A percentile compares a stretch with the other conserved stretches of the same genome.
These are phyloP conservation scores for Aethionema arabicum DNA, from an alignment of 345 rosid genomes.

Conservation along the genomic window DNA sequence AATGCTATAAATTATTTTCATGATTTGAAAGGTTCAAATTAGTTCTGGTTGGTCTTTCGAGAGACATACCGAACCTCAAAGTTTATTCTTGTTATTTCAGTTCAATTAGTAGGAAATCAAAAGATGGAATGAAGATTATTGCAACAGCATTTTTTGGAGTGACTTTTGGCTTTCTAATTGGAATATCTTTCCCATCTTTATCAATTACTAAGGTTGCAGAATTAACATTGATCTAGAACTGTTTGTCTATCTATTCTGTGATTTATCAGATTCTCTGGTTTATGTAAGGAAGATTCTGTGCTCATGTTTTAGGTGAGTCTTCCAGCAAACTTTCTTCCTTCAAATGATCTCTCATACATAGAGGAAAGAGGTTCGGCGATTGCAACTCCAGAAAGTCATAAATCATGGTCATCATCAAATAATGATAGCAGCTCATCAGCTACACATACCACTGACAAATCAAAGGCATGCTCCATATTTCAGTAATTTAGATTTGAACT, in stretches of 20 bases:
- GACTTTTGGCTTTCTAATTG: constrained; percentile 72
- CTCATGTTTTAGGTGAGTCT: constrained; percentile 56
- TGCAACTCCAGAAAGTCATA: constrained; percentile 44
- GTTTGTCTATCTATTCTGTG: constrained; percentile 8
- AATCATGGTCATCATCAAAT: constrained; percentile 42
- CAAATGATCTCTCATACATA: constrained; percentile 42
- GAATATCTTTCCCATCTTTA: constrained; percentile 71
- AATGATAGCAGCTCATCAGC: constrained; percentile 36
- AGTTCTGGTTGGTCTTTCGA: constrained; percentile 4
- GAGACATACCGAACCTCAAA: constrained; percentile 7
- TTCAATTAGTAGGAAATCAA: constrained; percentile 53
- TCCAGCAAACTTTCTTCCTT: constrained; percentile 53
- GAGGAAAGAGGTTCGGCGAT: constrained; percentile 45
- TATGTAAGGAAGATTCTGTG: neutral
- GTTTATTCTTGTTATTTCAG: constrained; percentile 43
- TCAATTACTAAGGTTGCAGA: constrained; percentile 64
- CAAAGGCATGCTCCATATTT: constrained; percentile 48
- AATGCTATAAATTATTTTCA: neutral
- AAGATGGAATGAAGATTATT: constrained; percentile 68
- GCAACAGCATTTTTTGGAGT: constrained; percentile 67
- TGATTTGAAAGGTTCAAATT: constrained; percentile 4
- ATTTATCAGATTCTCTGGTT: constrained; percentile 7
- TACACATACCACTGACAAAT: constrained; percentile 37
- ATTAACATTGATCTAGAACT: neutral
- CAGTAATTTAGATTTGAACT: constrained; percentile 4